phyloP scores from a whole-genome alignment of 179 eudicot genomes.

The Beta macrorhiza region DNA sequence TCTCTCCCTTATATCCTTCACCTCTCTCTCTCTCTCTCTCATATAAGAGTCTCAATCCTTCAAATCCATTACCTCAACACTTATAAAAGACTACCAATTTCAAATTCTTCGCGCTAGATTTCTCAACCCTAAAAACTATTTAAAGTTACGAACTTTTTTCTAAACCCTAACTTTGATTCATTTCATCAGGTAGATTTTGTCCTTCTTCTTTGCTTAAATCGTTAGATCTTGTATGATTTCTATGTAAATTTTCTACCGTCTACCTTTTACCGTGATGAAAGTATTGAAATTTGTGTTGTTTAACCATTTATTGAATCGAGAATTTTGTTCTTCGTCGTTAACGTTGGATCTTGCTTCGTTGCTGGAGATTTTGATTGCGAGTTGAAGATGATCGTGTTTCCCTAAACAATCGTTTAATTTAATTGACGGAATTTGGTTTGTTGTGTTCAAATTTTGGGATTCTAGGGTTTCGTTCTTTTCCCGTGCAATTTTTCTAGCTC shows the following conservation, averaged over 20 bases:
- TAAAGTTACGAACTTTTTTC: neutral
- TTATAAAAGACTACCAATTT: conserved; percentile 8
- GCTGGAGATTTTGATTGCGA: neutral
- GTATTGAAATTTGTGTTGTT: neutral
- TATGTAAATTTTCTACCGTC: neutral
- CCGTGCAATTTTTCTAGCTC: too few relatives aligned
- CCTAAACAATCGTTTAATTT: neutral
- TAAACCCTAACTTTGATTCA: conserved; percentile 20
- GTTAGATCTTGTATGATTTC: neutral
- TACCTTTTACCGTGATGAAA: too few relatives aligned
- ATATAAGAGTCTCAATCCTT: conserved; percentile 18
- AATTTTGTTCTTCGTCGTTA: neutral
- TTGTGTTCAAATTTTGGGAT: neutral
- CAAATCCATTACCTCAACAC: neutral
- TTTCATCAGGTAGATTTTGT: neutral
- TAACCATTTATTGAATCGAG: neutral
- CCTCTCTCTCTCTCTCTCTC: neutral
- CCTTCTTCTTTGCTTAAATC: neutral
- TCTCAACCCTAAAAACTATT: neutral
- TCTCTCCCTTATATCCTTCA: neutral
- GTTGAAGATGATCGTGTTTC: neutral
- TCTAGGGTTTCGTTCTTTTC: neutral
- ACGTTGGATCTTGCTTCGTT: neutral
- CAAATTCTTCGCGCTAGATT: conserved; percentile 23
- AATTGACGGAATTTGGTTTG: neutral